Evolutionary conservation across 2,329 filamentous ascomycete genomes (phyloP), one percentile per base, ranked within the genome.

Genomic region (Moelleriella libera): DNA sequence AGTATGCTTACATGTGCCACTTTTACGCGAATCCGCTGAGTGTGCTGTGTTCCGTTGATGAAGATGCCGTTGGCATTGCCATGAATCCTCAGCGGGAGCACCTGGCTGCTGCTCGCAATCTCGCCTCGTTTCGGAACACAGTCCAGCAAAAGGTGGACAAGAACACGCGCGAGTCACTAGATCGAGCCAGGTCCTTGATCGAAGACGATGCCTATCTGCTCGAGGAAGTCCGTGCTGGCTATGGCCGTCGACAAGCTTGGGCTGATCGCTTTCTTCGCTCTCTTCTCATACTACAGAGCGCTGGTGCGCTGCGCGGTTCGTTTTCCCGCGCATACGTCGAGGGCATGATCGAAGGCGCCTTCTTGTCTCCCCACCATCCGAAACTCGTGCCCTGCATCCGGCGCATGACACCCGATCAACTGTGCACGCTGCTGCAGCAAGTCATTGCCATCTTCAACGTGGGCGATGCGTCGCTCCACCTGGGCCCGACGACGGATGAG

Each of bases 1-100:
- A 87, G 76, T 92, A 90, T 63, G 79, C 82, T 1, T 88, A 88
- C 58, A 89, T 94, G 85, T 86, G 82, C 49, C 84, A 88, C 60
- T 90, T 86, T 58, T 90, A 87, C 55, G 83, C 83, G 40, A 90
- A 88, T 54, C 78, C 83, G 1, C 68, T 88, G 4, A 86, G 80
- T 51, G 61, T 87, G 4, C 71, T 90, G 34, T 62, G 80, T 8
- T 65, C 66, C 2, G 51, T 51, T 29, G 54, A 50, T 39, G 53
- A 56, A 12, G 52, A 59, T 11, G 48, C 44, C 29, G 9, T 39
- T 10, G 9, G 12, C 42, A 46, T n/a, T 12, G 34, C 34, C 8
- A 12, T 12, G 12, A 4, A 45, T 41, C 29, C 52, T 86, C 71
- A 82, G 45, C 56, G 66, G 1, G 75, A 83, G 50, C 82, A 86